Evolutionary conservation across 768 basidiomycete species (phyloP), one percentile per base, ranked within the genome.

Genomic region (Boletus pseudopeckii): DNA sequence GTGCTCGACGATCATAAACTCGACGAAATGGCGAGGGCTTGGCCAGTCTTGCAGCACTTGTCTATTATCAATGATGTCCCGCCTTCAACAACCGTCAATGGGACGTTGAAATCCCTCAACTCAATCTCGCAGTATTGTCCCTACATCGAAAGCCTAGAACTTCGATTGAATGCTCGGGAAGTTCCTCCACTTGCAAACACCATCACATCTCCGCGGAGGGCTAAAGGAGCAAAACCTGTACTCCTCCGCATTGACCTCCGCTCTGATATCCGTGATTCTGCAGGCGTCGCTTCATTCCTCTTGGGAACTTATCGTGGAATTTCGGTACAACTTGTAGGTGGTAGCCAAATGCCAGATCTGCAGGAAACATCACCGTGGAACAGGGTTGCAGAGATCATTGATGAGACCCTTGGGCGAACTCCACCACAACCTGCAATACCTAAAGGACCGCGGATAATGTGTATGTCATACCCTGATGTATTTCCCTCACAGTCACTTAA

Each of bases 211-310:
- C 14, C 11, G 2, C 59, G 41, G 24, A 54, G 59, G 10, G 59
- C 41, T 11, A 39, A 44, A 9, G 53, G 56, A 5, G 30, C 49
- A 2, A 58, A 52, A 30, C 52, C 50, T 0, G 10, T 53, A 0
- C 5, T 37, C n/a, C 50, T 64, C 13, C 32, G 38, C 9, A 53
- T 64, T 13, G 63, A 64, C 48, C 7, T 45, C 14, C 50, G 54
- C 10, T 64, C 63, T 9, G 60, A 63, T 2, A 50, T 64, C 32
- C 63, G 60, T 37, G 60, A 64, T 30, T 59, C 61, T 10, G 14
- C 49, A 0, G 43, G 46, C 14, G 57, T 60, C n/a, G 57, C 63
- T 2, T 42, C 57, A 0, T 64, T 65, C 46, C 57, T 64, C 28
- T 30, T 65, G 51, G 32, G 17, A 37, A 54, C 39, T 1, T 60